phyloP scores from a whole-genome alignment of 129 eudicot genomes.

The Dittrichia graveolens region DNA sequence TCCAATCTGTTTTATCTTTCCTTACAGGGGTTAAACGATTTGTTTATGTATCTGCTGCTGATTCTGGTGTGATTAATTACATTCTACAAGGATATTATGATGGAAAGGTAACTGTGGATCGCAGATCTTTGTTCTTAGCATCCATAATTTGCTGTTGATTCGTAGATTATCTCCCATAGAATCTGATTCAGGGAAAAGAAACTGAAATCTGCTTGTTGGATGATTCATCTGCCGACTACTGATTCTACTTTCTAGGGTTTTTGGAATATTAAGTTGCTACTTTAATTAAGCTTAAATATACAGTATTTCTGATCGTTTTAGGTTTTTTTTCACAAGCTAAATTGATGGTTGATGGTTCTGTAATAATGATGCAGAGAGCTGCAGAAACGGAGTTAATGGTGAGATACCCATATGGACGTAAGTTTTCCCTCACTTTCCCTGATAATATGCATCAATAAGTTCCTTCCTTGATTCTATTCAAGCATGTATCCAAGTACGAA shows the following conservation, averaged over 20 bases:
- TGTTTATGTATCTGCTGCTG: conserved; percentile 92
- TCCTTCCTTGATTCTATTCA: background rate
- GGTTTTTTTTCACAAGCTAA: conserved; percentile 5
- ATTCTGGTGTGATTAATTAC: conserved; percentile 77
- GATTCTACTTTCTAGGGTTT: background rate
- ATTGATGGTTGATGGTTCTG: conserved; percentile 20
- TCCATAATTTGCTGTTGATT: background rate
- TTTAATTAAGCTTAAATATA: background rate
- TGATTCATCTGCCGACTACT: background rate
- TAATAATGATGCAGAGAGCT: conserved; percentile 68
- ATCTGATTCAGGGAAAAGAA: background rate
- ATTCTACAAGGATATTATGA: conserved; percentile 87
- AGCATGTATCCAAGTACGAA: background rate
- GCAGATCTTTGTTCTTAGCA: background rate
- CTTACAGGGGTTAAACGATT: conserved; percentile 78
- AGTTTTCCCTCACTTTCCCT: conserved; percentile 26
- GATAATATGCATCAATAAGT: conserved; percentile 2
- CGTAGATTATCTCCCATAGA: background rate
- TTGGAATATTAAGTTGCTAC: background rate
- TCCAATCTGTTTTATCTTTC: background rate
- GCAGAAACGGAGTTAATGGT: conserved; percentile 93
- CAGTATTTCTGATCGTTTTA: background rate
- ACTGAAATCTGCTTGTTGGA: background rate
- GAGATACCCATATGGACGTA: conserved; percentile 93
- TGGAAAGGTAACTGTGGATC: conserved; percentile 73